Conservation (phyloP, 139 green algal genomes). For the Chlorella sp. region DNA sequence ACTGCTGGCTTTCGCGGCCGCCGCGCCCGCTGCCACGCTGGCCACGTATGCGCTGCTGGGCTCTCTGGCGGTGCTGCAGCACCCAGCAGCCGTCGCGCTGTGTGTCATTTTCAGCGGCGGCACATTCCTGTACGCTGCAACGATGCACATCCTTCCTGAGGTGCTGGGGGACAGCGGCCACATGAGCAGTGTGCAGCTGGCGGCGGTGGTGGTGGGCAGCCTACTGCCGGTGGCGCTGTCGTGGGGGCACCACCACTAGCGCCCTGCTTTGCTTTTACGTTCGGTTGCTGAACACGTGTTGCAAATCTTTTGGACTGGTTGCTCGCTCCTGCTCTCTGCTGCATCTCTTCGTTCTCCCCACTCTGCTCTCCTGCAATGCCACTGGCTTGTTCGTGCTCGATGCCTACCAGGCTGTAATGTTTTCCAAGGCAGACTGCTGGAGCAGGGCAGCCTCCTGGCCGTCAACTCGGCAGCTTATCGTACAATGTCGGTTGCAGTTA, state of each 20-base stretch:
- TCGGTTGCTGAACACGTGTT: too few relatives aligned
- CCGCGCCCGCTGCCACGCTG: constrained; percentile 54
- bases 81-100: constrained; percentile 27
- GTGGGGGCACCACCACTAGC: constrained; percentile 28
- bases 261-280: not conserved
- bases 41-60: constrained; percentile 52
- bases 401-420: too few relatives aligned
- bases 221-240: constrained; percentile 30
- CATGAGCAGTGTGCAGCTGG: constrained; percentile 21
- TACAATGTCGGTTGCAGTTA: too few relatives aligned
- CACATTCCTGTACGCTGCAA: constrained; percentile 73
- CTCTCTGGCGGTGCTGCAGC: constrained; percentile 31
- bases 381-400: too few relatives aligned
- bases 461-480: too few relatives aligned
- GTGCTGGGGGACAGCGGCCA: constrained; percentile 25
- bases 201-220: constrained; percentile 14
- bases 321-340: too few relatives aligned
- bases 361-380: too few relatives aligned
- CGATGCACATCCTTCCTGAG: constrained; percentile 74
- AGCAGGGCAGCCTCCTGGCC: too few relatives aligned
- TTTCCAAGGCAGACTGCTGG: too few relatives aligned
- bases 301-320: too few relatives aligned
- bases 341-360: too few relatives aligned
- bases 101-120: constrained; percentile 67
- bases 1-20: constrained; percentile 43